phyloP scores from a whole-genome alignment of 805 yeast genomes.

The Candida krabiensis region DNA sequence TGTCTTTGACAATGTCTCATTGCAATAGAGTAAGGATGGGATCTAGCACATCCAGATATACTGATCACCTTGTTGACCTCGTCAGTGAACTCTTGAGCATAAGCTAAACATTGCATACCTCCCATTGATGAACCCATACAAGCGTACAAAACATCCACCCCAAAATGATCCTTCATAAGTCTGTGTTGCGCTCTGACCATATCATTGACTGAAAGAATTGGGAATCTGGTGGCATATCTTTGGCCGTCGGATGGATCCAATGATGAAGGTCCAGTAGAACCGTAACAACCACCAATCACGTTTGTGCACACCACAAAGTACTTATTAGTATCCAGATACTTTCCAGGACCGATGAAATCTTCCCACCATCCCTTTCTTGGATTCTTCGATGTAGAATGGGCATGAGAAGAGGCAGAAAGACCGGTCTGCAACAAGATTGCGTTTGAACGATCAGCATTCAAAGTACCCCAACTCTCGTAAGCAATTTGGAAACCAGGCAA shows the following conservation, averaged over 20 bases:
- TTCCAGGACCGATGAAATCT: slow-evolving; percentile 82
- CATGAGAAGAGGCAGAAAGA: slow-evolving; percentile 90
- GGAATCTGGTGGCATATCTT: slow-evolving; percentile 84
- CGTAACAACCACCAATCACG: slow-evolving; percentile 92
- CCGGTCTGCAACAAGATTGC: slow-evolving; percentile 87
- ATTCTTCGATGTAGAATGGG: slow-evolving; percentile 73
- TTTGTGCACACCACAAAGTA: slow-evolving; percentile 86
- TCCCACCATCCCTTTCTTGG: slow-evolving; percentile 94
- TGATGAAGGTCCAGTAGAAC: slow-evolving; percentile 91
- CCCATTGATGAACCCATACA: slow-evolving; percentile 94
- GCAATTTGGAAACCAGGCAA: slow-evolving; percentile 80
- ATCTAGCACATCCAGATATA: slow-evolving; percentile 91
- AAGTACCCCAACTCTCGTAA: slow-evolving; percentile 87
- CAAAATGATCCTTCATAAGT: slow-evolving; percentile 60
- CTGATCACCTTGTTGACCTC: slow-evolving; percentile 70
- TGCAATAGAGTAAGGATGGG: slow-evolving; percentile 93
- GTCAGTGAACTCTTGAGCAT: slow-evolving; percentile 79
- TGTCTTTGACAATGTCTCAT: slow-evolving; percentile 92
- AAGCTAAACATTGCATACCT: slow-evolving; percentile 96
- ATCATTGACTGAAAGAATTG: slow-evolving; percentile 80
- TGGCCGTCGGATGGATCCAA: slow-evolving; percentile 65
- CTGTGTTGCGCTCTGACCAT: slow-evolving; percentile 89
- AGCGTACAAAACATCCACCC: slow-evolving; percentile 66
- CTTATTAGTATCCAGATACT: slow-evolving; percentile 75
- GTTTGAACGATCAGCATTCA: slow-evolving; percentile 64